A percentile compares a stretch with the other conserved stretches of the same genome.
Evolutionary conservation across 108 stramenopile species (phyloP).

Genomic region (Stephanodiscus minutulus): DNA sequence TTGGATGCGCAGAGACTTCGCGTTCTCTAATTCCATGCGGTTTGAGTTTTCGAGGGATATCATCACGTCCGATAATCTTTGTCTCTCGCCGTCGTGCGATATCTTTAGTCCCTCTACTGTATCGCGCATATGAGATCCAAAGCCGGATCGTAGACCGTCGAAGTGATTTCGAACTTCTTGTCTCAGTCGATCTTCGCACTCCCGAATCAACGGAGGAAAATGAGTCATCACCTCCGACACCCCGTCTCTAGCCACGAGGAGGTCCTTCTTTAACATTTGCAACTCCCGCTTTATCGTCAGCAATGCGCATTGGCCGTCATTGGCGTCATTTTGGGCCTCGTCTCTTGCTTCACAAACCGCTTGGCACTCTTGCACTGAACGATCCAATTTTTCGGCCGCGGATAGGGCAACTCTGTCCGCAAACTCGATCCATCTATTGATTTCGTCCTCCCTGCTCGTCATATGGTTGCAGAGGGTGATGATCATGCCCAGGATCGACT

Average conservation of each 20-base stretch:
- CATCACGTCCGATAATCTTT: conserved; percentile 10
- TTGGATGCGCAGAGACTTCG: conserved; percentile 9
- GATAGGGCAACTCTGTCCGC: conserved; percentile 15
- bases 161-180: conserved; percentile 8
- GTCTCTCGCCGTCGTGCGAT: conserved; percentile 28
- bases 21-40: conserved; percentile 6
- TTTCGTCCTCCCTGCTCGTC: conserved; percentile 19
- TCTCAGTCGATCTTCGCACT: conserved; percentile 2
- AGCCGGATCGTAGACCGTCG: background rate
- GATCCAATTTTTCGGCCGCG: conserved; percentile 24
- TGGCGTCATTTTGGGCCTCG: background rate
- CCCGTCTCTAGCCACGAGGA: background rate
- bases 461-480: conserved; percentile 37
- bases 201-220: conserved; percentile 3
- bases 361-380: conserved; percentile 13
- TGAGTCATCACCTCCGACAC: conserved; percentile 1
- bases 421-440: conserved; percentile 26
- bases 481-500: conserved; percentile 29
- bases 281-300: background rate
- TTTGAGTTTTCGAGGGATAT: conserved; percentile 13
- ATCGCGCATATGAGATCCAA: conserved; percentile 13
- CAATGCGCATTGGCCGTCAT: background rate
- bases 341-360: conserved; percentile 2
- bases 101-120: conserved; percentile 10
- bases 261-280: conserved; percentile 10